Conservation (phyloP, 768 basidiomycete species). For the Cystobasidium onofrii region DNA sequence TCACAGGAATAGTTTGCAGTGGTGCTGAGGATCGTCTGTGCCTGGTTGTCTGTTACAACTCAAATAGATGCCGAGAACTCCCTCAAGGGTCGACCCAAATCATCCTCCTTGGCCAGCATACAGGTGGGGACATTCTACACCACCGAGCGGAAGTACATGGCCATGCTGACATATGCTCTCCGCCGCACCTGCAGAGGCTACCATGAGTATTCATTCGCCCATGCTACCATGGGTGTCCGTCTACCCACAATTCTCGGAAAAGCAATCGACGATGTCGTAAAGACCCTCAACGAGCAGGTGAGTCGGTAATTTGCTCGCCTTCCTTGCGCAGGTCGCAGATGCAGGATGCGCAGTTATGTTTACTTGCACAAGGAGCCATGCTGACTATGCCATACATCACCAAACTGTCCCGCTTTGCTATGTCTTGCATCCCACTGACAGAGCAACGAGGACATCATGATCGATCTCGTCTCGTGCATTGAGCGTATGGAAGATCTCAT, state of each 20-base stretch:
- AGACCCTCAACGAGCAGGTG: conserved; percentile 68
- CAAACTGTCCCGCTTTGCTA: too few species aligned
- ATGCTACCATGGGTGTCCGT: conserved; percentile 93
- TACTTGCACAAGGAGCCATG: conserved; percentile 2
- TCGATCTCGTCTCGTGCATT: conserved; percentile 76
- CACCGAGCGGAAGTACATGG: too few species aligned
- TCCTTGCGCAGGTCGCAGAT: too few species aligned
- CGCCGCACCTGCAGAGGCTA: conserved; percentile 44
- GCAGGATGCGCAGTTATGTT: too few species aligned
- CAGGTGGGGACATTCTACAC: conserved; percentile 31
- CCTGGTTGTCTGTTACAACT: neutral
- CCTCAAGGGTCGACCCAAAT: conserved; percentile 29
- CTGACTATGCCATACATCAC: neutral
- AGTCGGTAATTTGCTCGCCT: too few species aligned
- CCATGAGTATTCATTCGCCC: conserved; percentile 56
- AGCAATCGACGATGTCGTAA: conserved; percentile 81
- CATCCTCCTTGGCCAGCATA: conserved; percentile 47
- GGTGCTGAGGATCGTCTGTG: neutral
- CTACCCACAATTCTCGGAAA: conserved; percentile 92
- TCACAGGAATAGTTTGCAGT: neutral
- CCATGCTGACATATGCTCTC: neutral
- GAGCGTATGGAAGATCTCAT: conserved; percentile 84
- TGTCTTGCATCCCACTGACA: conserved; percentile 44
- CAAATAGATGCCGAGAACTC: conserved; percentile 30
- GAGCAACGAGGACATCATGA: conserved; percentile 68